A percentile compares a stretch with the other conserved stretches of the same genome.
Evolutionary conservation across 2,329 filamentous ascomycete species (phyloP).

Genomic region (Bisporella sp.): DNA sequence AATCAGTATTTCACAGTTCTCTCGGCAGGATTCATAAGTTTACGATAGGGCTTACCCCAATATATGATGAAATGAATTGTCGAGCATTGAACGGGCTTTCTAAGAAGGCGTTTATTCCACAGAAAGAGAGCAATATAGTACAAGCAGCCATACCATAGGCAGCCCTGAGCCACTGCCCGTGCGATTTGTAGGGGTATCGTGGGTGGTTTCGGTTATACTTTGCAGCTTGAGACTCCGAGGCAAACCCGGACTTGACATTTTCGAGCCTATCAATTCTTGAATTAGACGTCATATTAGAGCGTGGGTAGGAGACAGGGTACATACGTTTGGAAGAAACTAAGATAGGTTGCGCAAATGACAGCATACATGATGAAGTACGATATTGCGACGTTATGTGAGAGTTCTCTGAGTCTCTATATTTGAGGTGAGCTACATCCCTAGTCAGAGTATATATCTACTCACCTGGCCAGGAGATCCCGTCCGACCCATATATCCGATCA

Average conservation of each 20-base stretch:
- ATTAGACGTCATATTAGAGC: not conserved
- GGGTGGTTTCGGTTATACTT: conserved; percentile 30
- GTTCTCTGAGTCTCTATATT: conserved; percentile 29
- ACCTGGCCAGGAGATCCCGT: conserved; percentile 31
- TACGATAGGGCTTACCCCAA: conserved; percentile 27
- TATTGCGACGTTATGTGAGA: conserved; percentile 32
- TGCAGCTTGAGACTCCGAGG: conserved; percentile 30
- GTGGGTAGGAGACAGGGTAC: not conserved
- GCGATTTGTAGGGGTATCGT: conserved; percentile 32
- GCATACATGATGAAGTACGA: conserved; percentile 35
- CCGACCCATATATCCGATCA: conserved; percentile 33
- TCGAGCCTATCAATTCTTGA: conserved; percentile 24
- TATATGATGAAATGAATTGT: conserved; percentile 33
- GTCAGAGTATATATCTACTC: conserved; percentile 9
- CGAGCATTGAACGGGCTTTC: conserved; percentile 29
- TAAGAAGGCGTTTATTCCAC: conserved; percentile 29
- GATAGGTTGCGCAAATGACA: conserved; percentile 34
- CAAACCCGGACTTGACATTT: conserved; percentile 32
- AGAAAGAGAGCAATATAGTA: conserved; percentile 29
- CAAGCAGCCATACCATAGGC: conserved; percentile 29
- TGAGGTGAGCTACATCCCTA: conserved; percentile 4
- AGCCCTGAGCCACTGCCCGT: conserved; percentile 33
- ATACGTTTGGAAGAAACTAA: conserved; percentile 33
- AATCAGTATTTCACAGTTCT: not conserved
- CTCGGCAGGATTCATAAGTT: not conserved